A percentile compares a stretch with the other conserved stretches of the same genome.
Conservation (phyloP, 805 yeast genomes). For the Candida michaelii region DNA sequence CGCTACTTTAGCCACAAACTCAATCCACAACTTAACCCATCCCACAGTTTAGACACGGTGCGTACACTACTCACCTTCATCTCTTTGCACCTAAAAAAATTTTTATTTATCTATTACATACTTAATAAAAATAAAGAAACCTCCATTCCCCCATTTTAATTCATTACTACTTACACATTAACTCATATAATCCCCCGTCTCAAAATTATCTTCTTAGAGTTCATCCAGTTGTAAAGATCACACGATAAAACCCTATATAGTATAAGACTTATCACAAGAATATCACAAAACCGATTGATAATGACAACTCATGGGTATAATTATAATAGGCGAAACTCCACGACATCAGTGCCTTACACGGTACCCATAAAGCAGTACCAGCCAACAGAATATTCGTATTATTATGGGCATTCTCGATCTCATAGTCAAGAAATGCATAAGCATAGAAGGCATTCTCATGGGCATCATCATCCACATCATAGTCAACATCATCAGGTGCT, state of each 20-base stretch:
- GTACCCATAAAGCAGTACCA: slow-evolving; percentile 25
- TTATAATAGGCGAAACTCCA: slow-evolving; percentile 30
- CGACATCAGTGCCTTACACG: slow-evolving; percentile 25
- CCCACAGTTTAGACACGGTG: slow-evolving; percentile 5
- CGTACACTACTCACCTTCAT: slow-evolving; percentile 4
- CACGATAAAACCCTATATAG: no score
- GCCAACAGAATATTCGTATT: slow-evolving; percentile 8
- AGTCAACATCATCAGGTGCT: no score
- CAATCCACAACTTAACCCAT: neutral
- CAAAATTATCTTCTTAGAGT: no score
- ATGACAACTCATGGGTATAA: slow-evolving; percentile 21
- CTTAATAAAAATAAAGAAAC: neutral
- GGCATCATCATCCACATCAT: neutral
- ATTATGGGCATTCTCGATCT: neutral
- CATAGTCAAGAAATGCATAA: slow-evolving; percentile 3
- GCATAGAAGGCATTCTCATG: slow-evolving; percentile 3
- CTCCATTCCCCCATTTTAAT: no score
- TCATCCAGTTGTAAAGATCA: no score
- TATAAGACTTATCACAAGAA: no score
- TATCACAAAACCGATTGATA: no score
- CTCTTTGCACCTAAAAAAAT: slow-evolving; percentile 8
- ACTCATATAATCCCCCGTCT: neutral
- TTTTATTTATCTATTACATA: neutral
- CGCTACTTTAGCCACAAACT: neutral
- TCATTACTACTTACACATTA: neutral